Evolutionary conservation across 805 yeast species (phyloP).

Genomic region (Ogataea methylovora): DNA sequence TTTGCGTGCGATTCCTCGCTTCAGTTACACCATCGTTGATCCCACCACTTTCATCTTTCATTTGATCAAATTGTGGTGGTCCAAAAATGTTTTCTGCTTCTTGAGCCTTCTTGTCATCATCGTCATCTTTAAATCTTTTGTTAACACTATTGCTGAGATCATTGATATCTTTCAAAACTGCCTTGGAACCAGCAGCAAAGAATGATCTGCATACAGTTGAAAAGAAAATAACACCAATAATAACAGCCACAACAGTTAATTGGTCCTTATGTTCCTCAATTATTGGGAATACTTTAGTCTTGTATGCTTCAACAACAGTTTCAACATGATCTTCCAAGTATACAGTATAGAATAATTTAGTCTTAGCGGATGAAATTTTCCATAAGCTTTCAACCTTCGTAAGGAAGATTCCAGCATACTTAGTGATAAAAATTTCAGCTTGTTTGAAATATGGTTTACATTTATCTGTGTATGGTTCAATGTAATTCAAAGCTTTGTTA

Average conservation of each 20-base stretch:
- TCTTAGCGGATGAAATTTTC: too few relatives aligned
- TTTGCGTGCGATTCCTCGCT: slow-evolving; percentile 2
- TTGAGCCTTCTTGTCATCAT: too few relatives aligned
- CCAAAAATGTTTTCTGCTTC: background rate
- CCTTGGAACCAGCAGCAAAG: background rate
- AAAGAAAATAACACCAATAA: slow-evolving; percentile 8
- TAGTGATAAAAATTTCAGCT: too few relatives aligned
- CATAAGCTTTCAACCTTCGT: too few relatives aligned
- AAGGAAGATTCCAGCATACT: too few relatives aligned
- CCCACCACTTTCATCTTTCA: slow-evolving; percentile 16
- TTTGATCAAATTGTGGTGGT: background rate
- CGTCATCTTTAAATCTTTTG: slow-evolving; percentile 16
- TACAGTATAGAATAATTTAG: too few relatives aligned
- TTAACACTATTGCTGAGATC: slow-evolving; percentile 19
- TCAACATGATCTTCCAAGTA: too few relatives aligned
- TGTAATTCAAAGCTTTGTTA: too few relatives aligned
- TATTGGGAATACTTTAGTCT: slow-evolving; percentile 3
- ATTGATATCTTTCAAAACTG: slow-evolving; percentile 10
- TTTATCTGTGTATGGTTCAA: too few relatives aligned
- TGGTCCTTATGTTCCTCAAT: slow-evolving; percentile 10
- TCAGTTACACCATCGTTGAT: slow-evolving; percentile 17
- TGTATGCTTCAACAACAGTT: slow-evolving; percentile 4
- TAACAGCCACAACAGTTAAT: slow-evolving; percentile 6
- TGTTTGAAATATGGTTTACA: too few relatives aligned
- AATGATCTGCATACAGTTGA: slow-evolving; percentile 4